Percentiles rank a stretch among this genome's conserved stretches.
These are phyloP conservation scores for Kwoniella botswanensis DNA, from an alignment of 768 basidiomycete genomes.

Conservation along the genomic window DNA sequence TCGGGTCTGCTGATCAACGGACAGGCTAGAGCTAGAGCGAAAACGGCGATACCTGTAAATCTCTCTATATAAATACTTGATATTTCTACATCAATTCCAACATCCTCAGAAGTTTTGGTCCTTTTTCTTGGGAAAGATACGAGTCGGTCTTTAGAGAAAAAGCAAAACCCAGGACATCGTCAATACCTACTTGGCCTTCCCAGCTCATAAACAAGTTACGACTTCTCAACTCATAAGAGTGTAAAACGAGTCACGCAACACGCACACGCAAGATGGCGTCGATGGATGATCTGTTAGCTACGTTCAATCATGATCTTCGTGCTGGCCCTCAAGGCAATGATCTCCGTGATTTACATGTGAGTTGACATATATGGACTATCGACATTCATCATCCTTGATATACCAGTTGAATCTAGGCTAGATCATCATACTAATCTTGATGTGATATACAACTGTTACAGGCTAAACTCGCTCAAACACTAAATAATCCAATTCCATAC, in stretches of 20 bases:
- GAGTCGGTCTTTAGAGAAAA: too few relatives aligned
- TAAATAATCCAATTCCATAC: slow-evolving; percentile 34
- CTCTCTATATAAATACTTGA: too few relatives aligned
- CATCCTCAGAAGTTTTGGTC: too few relatives aligned
- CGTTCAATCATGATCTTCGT: slow-evolving; percentile 36
- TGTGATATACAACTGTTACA: not conserved
- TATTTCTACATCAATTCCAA: too few relatives aligned
- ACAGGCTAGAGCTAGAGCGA: too few relatives aligned
- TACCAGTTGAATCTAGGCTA: not conserved
- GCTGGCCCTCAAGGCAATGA: slow-evolving; percentile 44
- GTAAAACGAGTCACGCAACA: not conserved
- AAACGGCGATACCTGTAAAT: too few relatives aligned
- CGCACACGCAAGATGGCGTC: slow-evolving; percentile 43
- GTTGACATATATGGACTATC: slow-evolving; percentile 9
- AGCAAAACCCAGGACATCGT: too few relatives aligned
- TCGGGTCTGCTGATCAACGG: too few relatives aligned
- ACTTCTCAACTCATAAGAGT: not conserved
- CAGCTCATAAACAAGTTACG: too few relatives aligned
- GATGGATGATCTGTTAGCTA: slow-evolving; percentile 52
- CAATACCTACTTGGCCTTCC: too few relatives aligned
- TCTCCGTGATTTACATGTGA: slow-evolving; percentile 46
- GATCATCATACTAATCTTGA: too few relatives aligned
- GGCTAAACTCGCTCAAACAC: slow-evolving; percentile 47
- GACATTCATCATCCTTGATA: not conserved
- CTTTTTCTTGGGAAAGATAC: too few relatives aligned